Conservation (phyloP, 1,139 yeast species). For the Spencermartinsiella ligniputridi region DNA sequence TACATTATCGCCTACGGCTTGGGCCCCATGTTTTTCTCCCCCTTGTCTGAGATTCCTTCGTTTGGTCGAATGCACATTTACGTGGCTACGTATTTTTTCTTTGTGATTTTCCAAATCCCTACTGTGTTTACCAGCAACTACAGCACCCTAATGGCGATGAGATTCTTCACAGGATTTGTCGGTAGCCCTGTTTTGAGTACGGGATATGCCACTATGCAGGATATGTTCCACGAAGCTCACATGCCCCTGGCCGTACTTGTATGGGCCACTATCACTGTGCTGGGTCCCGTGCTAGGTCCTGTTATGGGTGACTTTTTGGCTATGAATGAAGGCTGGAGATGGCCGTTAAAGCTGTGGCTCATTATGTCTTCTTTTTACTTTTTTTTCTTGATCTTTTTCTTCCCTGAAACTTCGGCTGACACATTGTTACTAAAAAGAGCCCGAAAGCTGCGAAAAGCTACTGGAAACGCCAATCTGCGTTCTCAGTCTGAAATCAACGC, state of each 20-base stretch:
- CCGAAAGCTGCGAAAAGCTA: slow-evolving; percentile 38
- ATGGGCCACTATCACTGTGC: slow-evolving; percentile 50
- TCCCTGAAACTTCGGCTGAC: slow-evolving; percentile 25
- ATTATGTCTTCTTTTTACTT: slow-evolving; percentile 59
- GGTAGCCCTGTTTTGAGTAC: no score
- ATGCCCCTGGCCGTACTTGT: no score
- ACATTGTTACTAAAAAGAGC: slow-evolving; percentile 22
- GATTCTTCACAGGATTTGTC: no score
- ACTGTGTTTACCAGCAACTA: slow-evolving; percentile 48
- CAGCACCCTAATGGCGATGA: slow-evolving; percentile 47
- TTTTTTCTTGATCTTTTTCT: slow-evolving; percentile 18
- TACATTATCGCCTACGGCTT: slow-evolving; percentile 54
- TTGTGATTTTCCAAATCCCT: no score
- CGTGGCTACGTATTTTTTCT: slow-evolving; percentile 54
- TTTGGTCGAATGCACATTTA: slow-evolving; percentile 54
- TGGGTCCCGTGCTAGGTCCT: slow-evolving; percentile 80
- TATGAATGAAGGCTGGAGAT: no score
- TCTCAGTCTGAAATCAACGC: slow-evolving; percentile 48
- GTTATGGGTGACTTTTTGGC: slow-evolving; percentile 76
- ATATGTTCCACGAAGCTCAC: no score
- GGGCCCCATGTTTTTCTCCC: slow-evolving; percentile 52
- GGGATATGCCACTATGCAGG: no score
- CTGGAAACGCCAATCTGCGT: slow-evolving; percentile 54
- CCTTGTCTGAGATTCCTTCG: slow-evolving; percentile 47
- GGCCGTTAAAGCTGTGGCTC: slow-evolving; percentile 71